Conservation (phyloP, 768 basidiomycete genomes). For the Hericium alpestre region DNA sequence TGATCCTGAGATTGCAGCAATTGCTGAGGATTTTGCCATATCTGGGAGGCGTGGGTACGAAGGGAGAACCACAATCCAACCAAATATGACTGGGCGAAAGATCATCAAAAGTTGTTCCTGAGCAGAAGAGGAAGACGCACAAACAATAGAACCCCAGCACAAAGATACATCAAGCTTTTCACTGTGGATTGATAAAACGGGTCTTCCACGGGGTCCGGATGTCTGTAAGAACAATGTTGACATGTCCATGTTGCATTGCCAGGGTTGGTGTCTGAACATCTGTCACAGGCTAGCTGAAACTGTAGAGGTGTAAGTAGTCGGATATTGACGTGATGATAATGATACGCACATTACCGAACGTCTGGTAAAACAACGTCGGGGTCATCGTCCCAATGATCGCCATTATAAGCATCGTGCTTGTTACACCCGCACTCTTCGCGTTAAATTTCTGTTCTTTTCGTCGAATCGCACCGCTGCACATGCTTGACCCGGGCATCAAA, state of each 20-base stretch:
- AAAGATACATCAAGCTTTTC: constrained; percentile 91
- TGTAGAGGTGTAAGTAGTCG: constrained; percentile 19
- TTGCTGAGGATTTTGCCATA: constrained; percentile 96
- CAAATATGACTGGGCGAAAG: constrained; percentile 68
- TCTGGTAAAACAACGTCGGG: constrained; percentile 96
- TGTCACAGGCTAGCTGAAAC: constrained; percentile 83
- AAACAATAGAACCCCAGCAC: constrained; percentile 80
- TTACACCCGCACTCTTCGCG: constrained; percentile 97
- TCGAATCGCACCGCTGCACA: constrained; percentile 82
- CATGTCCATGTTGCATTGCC: constrained; percentile 65
- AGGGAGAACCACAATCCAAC: constrained; percentile 98
- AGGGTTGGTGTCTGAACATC: constrained; percentile 44
- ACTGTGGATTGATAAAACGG: constrained; percentile 96
- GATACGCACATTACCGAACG: constrained; percentile 82
- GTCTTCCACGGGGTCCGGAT: constrained; percentile 85
- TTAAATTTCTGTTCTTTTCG: constrained; percentile 97
- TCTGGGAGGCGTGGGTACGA: constrained; percentile 93
- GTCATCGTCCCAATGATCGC: constrained; percentile 94
- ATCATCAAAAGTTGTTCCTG: not conserved
- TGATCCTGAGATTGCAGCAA: constrained; percentile 43
- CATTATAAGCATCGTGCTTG: constrained; percentile 99
- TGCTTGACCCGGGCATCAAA: constrained; percentile 93
- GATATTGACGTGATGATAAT: not conserved
- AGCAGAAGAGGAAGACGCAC: constrained; percentile 38
- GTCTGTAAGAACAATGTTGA: constrained; percentile 87